Evolutionary conservation across 495 filamentous ascomycete genomes (phyloP), one percentile per base, ranked within the genome.

Genomic region (Penicillium roqueforti): DNA sequence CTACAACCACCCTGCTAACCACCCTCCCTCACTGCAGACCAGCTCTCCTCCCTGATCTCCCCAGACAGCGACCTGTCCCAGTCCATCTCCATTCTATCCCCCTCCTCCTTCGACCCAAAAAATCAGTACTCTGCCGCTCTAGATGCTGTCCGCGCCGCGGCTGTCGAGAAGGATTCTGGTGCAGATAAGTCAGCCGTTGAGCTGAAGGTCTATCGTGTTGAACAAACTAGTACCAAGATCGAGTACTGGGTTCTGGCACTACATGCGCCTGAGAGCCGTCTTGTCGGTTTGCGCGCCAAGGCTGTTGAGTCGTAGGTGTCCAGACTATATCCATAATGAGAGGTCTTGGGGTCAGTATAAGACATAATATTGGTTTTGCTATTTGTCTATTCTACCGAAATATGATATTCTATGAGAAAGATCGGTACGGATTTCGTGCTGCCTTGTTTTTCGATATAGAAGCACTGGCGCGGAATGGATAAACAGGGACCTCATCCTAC

Each of bases 241-340:
- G 87, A 92, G 70, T 93, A 92, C 62, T 95, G 80, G 79, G 70
- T 93, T 41, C 70, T 93, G 28, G 84, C 81, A 55, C 59, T 83
- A 70, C 79, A 74, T 69, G 76, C 58, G 61, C 72, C 66, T 37
- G 69, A 62, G 20, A 78, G 76, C 34, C 80, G 75, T 68, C 44
- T 95, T 54, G 82, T 95, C 4, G 90, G 90, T 6, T 69, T 86
- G 39, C 90, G 87, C 76, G 87, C 86, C 6, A 73, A 87, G 77
- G 79, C 82, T 36, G 74, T 95, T 64, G 90, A 93, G 79, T 85
- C 79, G 55, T 89, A 63, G 63, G 38, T 40, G 14, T 25, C 2
- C 26, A 41, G 13, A 18, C 10, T 20, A 26, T 18, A 44, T 28
- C 3, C 7, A 18, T 16, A 45, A 18, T 13, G 23, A 26, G 18